Percentiles rank a stretch among this genome's conserved stretches.
Evolutionary conservation across 345 rosid genomes (phyloP).

Genomic region (Orychophragmus violaceus): DNA sequence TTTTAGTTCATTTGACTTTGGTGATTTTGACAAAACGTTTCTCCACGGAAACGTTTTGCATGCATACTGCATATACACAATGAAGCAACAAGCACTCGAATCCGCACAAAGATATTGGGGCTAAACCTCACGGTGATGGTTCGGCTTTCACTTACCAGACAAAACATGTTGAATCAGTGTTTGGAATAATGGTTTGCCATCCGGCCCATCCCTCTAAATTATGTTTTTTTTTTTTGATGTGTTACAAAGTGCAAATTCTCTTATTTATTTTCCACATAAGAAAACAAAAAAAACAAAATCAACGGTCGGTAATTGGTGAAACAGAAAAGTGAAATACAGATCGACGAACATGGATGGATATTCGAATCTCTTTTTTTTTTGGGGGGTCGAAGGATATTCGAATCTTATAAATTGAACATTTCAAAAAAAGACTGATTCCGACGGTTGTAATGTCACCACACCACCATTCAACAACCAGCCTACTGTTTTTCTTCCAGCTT

Average conservation of each 20-base stretch:
- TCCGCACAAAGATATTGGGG: slow-evolving; percentile 42
- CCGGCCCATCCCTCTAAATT: background rate
- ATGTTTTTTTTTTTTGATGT: too few species aligned
- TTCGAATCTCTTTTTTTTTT: background rate
- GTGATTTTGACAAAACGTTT: background rate
- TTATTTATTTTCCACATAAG: too few species aligned
- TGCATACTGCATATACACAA: slow-evolving; percentile 31
- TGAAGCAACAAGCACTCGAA: slow-evolving; percentile 12
- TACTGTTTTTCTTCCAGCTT: background rate
- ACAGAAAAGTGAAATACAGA: too few species aligned
- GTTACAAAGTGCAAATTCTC: too few species aligned
- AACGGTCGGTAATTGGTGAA: too few species aligned
- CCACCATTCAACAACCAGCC: slow-evolving; percentile 18
- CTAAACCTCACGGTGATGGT: slow-evolving; percentile 51
- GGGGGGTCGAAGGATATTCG: slow-evolving; percentile 67
- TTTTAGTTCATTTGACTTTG: too few species aligned
- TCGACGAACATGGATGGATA: too few species aligned
- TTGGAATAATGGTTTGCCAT: too few species aligned
- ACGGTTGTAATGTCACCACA: slow-evolving; percentile 31
- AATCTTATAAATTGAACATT: slow-evolving; percentile 61
- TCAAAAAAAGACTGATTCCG: slow-evolving; percentile 51
- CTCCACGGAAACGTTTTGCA: slow-evolving; percentile 29
- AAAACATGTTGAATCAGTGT: slow-evolving; percentile 33
- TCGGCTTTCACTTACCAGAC: slow-evolving; percentile 45
- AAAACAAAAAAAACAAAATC: too few species aligned